phyloP scores from a whole-genome alignment of 192 early-diverging fungal genomes.

The Gaertneriomyces sp. region DNA sequence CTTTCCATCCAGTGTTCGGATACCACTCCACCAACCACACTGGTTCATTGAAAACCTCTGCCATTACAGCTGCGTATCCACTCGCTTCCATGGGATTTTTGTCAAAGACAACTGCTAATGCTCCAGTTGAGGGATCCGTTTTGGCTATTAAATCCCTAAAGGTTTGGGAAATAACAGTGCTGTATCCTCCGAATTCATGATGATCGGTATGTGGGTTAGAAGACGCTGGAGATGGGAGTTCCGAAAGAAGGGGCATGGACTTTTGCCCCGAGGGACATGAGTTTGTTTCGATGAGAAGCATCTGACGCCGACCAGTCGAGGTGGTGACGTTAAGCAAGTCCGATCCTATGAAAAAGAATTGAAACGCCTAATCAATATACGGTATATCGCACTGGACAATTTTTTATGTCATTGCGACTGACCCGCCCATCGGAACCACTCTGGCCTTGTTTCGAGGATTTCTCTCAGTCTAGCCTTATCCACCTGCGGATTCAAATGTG shows the following conservation, averaged over 20 bases:
- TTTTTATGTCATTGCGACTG: background rate
- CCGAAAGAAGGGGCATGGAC: slow-evolving; percentile 81
- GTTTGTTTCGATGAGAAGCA: slow-evolving; percentile 91
- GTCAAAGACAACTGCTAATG: slow-evolving; percentile 77
- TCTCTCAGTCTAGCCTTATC: slow-evolving; percentile 58
- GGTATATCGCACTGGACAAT: slow-evolving; percentile 5
- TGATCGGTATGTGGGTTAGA: background rate
- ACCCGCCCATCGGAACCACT: slow-evolving; percentile 81
- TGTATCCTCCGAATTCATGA: slow-evolving; percentile 77
- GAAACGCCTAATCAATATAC: background rate
- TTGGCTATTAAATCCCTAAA: slow-evolving; percentile 67
- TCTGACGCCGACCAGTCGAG: slow-evolving; percentile 75
- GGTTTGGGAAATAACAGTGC: slow-evolving; percentile 72
- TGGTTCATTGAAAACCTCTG: slow-evolving; percentile 69
- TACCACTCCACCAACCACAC: slow-evolving; percentile 79
- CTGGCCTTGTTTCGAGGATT: slow-evolving; percentile 59
- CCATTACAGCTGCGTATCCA: slow-evolving; percentile 77
- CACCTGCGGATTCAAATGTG: slow-evolving; percentile 81
- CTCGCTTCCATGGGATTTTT: slow-evolving; percentile 86
- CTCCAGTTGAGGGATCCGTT: slow-evolving; percentile 63
- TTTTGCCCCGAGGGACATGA: slow-evolving; percentile 88
- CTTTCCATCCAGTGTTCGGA: slow-evolving; percentile 16
- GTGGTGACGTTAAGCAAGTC: slow-evolving; percentile 89
- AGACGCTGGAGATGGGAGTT: slow-evolving; percentile 33
- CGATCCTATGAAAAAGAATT: slow-evolving; percentile 48